Evolutionary conservation across 352 stramenopile species (phyloP).

Genomic region (Phytophthora citricola): DNA sequence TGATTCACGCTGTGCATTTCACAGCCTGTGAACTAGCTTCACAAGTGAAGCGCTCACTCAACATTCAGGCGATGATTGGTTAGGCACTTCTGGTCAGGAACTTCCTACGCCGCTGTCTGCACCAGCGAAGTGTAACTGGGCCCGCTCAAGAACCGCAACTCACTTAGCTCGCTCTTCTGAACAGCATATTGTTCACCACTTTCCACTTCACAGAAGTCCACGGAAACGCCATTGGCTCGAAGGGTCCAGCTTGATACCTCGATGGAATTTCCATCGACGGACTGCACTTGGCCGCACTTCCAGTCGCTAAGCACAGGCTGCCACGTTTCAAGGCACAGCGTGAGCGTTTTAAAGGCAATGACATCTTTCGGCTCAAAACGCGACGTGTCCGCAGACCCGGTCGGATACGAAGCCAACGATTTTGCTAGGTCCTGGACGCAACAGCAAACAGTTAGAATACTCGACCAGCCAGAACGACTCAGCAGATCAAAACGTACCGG

Average conservation of each 20-base stretch:
- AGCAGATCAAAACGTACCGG: slow-evolving; percentile 22
- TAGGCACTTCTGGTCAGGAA: too few relatives aligned
- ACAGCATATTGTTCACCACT: slow-evolving; percentile 19
- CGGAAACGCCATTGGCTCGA: slow-evolving; percentile 4
- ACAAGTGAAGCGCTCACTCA: too few relatives aligned
- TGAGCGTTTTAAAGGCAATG: slow-evolving; percentile 79
- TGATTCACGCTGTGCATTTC: too few relatives aligned
- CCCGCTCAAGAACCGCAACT: slow-evolving; percentile 56
- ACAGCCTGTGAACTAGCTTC: too few relatives aligned
- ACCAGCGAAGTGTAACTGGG: slow-evolving; percentile 38
- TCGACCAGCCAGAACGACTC: neutral
- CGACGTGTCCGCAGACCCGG: slow-evolving; percentile 5
- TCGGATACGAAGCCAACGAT: slow-evolving; percentile 41
- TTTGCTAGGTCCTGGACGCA: slow-evolving; percentile 33
- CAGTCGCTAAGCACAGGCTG: slow-evolving; percentile 76
- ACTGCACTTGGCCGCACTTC: slow-evolving; percentile 58
- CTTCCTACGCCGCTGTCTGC: slow-evolving; percentile 10
- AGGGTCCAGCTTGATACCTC: slow-evolving; percentile 33
- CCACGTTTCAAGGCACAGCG: slow-evolving; percentile 79
- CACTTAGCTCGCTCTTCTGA: slow-evolving; percentile 48
- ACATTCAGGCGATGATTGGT: too few relatives aligned
- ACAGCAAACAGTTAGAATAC: neutral
- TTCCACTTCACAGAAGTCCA: slow-evolving; percentile 18
- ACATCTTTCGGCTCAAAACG: slow-evolving; percentile 54
- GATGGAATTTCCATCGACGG: slow-evolving; percentile 20